Base-by-base conservation (phyloP, 2,329 filamentous ascomycete genomes). In the Trichoderma citrinoviride region DNA sequence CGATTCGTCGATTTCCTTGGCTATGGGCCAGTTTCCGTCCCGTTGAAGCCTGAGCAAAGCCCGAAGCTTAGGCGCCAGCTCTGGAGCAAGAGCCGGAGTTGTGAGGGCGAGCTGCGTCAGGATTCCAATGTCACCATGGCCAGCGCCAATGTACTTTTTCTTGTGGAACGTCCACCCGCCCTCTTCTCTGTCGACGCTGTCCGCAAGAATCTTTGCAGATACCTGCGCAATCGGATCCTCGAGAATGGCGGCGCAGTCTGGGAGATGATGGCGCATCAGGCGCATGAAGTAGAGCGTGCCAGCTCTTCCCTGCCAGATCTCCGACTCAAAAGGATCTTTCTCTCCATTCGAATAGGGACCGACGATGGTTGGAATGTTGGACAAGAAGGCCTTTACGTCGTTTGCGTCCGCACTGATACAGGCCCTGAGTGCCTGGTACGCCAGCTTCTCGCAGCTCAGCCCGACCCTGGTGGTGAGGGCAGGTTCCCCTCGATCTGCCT, bases 251-350 rank as follows among this genome's bases (percentile, higher is more conserved):
- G 77, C 76, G 61, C 83, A 81, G 37, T 81, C 78, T 0, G 80
- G 74, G 52, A 90, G 84, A 67, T 82, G 83, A 29, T 82, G 80
- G 23, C 83, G 83, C 40, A 90, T 84, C 65, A 90, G 76, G 0
- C 90, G 81, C 46, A 92, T 80, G 49, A 90, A 78, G 72, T 91
- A 91, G 25, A 92, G 78, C 61, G 87, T 85, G 0, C 89, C 89
- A 1, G 89, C 86, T 12, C 87, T 82, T 6, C 90, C 90, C 72
- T 88, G 87, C 6, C 90, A 76, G 74, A 88, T 83, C 71, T 91
- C 89, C 61, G 89, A 86, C 1, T 76, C 72, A 41, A 77, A 80
- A 1, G 75, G 80, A 27, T 82, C 81, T 14, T 57, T 27, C n/a
- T 69, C 65, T 2, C 63, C 56, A 27, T 67, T 67, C 1, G 68